Percentiles rank a stretch among this genome's conserved stretches.
Conservation (phyloP, 768 basidiomycete species). For the Collybiopsis luxurians region DNA sequence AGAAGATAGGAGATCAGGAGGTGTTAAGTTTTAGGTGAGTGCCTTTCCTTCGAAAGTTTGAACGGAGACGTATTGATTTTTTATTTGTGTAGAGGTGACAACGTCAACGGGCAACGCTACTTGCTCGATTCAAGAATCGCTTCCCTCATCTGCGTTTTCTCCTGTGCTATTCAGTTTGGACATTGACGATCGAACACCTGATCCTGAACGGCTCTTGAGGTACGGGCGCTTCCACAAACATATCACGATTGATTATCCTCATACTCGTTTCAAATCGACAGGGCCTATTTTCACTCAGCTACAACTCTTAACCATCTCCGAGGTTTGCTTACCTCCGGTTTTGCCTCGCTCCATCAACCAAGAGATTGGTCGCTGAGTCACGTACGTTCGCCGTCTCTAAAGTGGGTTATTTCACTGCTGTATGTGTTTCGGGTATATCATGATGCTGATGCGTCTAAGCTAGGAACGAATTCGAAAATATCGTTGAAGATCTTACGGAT, state of each 20-base stretch:
- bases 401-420: constrained; percentile 36
- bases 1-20: constrained; percentile 71
- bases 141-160: not conserved
- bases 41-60: not conserved
- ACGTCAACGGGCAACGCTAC: constrained; percentile 75
- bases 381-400: constrained; percentile 78
- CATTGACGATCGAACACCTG: constrained; percentile 77
- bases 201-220: constrained; percentile 88
- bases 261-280: too few species aligned
- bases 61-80: too few species aligned
- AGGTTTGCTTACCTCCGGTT: constrained; percentile 84
- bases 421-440: too few species aligned
- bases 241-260: too few species aligned
- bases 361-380: constrained; percentile 90
- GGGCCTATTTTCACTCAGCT: constrained; percentile 95
- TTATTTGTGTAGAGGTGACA: constrained; percentile 75
- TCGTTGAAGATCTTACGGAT: constrained; percentile 81
- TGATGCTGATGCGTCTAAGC: too few species aligned
- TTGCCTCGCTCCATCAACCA: constrained; percentile 90
- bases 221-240: too few species aligned
- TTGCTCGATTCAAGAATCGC: not conserved
- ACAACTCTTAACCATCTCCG: constrained; percentile 93
- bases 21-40: constrained; percentile 84
- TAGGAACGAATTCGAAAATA: constrained; percentile 77
- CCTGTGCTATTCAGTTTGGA: constrained; percentile 46